Evolutionary conservation across 2,329 filamentous ascomycete genomes (phyloP).

Genomic region (Uncinocarpus reesii): DNA sequence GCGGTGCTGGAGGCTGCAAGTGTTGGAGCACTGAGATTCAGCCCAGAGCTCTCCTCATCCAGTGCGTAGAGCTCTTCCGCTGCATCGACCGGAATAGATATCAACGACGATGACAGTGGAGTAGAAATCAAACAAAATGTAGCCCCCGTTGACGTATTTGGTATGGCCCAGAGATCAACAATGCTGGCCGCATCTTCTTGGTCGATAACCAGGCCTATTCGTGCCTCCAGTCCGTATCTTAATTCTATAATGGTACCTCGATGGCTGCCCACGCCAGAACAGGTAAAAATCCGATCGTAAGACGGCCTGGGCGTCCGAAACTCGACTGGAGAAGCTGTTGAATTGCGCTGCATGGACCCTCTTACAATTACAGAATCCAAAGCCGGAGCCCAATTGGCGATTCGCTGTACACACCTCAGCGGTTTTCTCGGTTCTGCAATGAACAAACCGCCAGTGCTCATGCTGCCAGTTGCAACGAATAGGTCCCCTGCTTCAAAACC

Average conservation of each 20-base stretch:
- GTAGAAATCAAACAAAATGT: constrained; percentile 36
- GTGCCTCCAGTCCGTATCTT: constrained; percentile 59
- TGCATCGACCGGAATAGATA: constrained; percentile 30
- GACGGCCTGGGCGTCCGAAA: constrained; percentile 20
- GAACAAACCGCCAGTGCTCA: constrained; percentile 66
- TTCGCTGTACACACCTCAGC: constrained; percentile 46
- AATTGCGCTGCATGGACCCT: constrained; percentile 18
- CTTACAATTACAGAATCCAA: constrained; percentile 37
- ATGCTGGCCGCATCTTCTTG: constrained; percentile 34
- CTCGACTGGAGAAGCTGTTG: constrained; percentile 7
- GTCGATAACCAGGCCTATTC: constrained; percentile 43
- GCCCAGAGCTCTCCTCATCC: constrained; percentile 30
- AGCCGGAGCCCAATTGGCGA: constrained; percentile 52
- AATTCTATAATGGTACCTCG: constrained; percentile 58
- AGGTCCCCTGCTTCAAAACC: constrained; percentile 60
- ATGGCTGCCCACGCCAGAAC: constrained; percentile 50
- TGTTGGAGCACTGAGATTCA: constrained; percentile 36
- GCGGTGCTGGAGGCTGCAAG: constrained; percentile 34
- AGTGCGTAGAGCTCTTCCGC: constrained; percentile 33
- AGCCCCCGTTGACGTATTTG: constrained; percentile 24
- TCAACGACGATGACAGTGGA: constrained; percentile 31
- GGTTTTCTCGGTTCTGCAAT: constrained; percentile 52
- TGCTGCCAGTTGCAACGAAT: constrained; percentile 68
- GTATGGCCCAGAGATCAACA: constrained; percentile 37
- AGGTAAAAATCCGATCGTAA: constrained; percentile 55